Evolutionary conservation across 768 basidiomycete genomes (phyloP), one percentile per base, ranked within the genome.

Genomic region (Boletus vermiculosoides): DNA sequence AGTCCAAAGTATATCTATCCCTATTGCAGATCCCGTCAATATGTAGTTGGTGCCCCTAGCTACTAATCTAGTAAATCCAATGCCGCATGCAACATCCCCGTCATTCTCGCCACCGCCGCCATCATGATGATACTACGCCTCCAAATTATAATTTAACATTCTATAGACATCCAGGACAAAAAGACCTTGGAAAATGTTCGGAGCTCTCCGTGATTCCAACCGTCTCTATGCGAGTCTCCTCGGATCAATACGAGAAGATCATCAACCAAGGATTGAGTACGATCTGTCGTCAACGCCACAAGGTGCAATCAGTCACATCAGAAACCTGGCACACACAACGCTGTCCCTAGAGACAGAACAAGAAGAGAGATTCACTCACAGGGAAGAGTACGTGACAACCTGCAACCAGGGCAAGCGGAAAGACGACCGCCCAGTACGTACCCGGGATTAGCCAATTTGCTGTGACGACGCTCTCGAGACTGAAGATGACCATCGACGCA

Each of bases 221-320:
- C 22, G 10, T n/a, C 28, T 0, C 4, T 5, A 48, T 5, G 28
- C 45, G 20, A 15, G 4, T 49, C 49, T 36, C 25, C 15, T 39
- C 22, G 10, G 8, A 56, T 73, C 54, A 70, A 23, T 82, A 83
- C 0, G 85, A 86, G 73, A 92, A 93, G 45, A 92, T 88, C 87
- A 92, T 90, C 52, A 93, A 74, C 87, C 88, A 91, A 1, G 91
- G 93, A 63, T 94, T 94, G 41, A 94, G 80, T 20, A 92, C 84
- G 54, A 95, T 87, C 80, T 88, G 16, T 45, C 45, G 15, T 15
- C 37, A 31, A 33, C 33, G 11, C 18, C 45, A 10, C 18, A 28
- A 10, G 4, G n/a, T 3, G 3, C 37, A 33, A 15, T 60, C 58
- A 25, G n/a, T n/a, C 25, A 37, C 2, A n/a, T n/a, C 42, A 36